These are phyloP conservation scores for Hymenoscyphus linearis DNA, from an alignment of 2,329 filamentous ascomycete genomes.

Conservation along the genomic window DNA sequence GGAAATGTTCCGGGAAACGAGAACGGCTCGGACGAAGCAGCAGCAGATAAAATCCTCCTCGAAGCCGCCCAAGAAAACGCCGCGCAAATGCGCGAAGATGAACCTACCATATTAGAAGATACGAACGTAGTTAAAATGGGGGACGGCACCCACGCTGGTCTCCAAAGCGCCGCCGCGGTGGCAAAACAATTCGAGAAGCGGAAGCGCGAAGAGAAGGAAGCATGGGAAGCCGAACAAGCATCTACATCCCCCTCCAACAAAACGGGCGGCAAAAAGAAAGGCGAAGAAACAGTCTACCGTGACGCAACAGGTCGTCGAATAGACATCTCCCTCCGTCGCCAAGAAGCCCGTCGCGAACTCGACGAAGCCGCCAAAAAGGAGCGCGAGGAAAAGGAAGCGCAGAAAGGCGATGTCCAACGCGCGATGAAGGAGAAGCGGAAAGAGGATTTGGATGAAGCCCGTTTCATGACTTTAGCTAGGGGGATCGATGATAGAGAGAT, in stretches of 20 bases:
- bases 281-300: constrained; percentile 84
- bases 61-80: constrained; percentile 63
- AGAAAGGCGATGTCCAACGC: constrained; percentile 82
- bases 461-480: constrained; percentile 73
- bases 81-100: constrained; percentile 45
- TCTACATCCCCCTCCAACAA: constrained; percentile 37
- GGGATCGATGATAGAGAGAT: constrained; percentile 79
- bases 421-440: constrained; percentile 59
- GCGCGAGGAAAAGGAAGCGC: constrained; percentile 59
- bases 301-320: constrained; percentile 94
- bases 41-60: constrained; percentile 75
- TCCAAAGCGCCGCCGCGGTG: constrained; percentile 80
- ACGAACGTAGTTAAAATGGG: constrained; percentile 66
- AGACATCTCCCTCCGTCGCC: constrained; percentile 84
- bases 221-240: constrained; percentile 41
- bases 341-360: constrained; percentile 75
- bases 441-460: constrained; percentile 72
- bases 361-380: constrained; percentile 65
- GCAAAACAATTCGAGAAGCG: constrained; percentile 62
- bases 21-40: constrained; percentile 50
- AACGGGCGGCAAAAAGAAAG: constrained; percentile 40
- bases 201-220: constrained; percentile 56
- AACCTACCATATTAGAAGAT: constrained; percentile 43
- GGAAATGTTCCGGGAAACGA: constrained; percentile 10
- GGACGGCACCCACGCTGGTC: constrained; percentile 78